Conservation (phyloP, 306 rosid species). For the Ammopiptanthus mongolicus region DNA sequence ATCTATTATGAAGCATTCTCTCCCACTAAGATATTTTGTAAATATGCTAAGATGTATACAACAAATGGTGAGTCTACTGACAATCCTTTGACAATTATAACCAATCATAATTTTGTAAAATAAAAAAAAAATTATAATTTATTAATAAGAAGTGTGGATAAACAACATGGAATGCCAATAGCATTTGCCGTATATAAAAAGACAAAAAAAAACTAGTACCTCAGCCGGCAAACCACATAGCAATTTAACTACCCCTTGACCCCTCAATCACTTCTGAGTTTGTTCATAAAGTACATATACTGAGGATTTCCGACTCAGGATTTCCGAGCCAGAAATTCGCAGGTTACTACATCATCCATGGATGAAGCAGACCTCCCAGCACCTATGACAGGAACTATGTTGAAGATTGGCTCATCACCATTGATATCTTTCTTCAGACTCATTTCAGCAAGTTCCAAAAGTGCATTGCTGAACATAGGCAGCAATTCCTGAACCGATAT, state of each 20-base stretch:
- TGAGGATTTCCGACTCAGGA: conserved; percentile 49
- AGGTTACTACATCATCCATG: conserved; percentile 62
- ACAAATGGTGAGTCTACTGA: no score
- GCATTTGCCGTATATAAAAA: no score
- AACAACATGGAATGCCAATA: no score
- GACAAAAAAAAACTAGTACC: not conserved
- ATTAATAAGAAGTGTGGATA: no score
- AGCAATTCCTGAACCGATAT: conserved; percentile 44
- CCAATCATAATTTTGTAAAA: no score
- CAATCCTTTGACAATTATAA: no score
- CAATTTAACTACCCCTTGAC: not conserved
- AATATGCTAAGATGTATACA: no score
- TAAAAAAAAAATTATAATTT: no score
- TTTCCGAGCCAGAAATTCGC: conserved; percentile 73
- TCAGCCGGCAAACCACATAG: not conserved
- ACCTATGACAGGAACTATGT: conserved; percentile 80
- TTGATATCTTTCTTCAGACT: conserved; percentile 26
- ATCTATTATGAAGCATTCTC: no score
- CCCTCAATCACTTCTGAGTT: not conserved
- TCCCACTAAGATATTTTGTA: no score
- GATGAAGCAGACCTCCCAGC: conserved; percentile 61
- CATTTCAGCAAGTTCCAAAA: conserved; percentile 51
- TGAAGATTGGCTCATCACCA: conserved; percentile 62
- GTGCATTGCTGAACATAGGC: conserved; percentile 46
- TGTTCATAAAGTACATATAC: not conserved